Conservation (phyloP, 768 basidiomycete genomes). For the Hygrocybe punicea region DNA sequence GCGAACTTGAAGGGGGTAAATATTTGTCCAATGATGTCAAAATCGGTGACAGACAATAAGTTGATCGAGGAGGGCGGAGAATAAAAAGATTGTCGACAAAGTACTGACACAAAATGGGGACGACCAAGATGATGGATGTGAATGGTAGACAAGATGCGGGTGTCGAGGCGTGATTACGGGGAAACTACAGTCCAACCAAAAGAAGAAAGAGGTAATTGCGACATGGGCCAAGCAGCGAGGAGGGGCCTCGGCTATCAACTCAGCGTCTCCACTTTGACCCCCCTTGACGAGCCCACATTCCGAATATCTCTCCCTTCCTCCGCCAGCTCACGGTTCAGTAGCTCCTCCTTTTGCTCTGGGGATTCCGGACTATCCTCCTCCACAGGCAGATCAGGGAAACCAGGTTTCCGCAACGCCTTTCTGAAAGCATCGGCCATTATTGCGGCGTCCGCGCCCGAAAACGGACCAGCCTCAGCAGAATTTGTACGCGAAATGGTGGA, state of each 20-base stretch:
- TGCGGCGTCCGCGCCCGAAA: constrained; percentile 83
- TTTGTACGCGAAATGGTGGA: constrained; percentile 65
- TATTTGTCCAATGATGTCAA: not conserved
- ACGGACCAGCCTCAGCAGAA: constrained; percentile 62
- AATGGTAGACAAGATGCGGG: not conserved
- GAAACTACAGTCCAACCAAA: constrained; percentile 13
- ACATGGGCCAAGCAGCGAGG: constrained; percentile 9
- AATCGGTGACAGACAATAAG: constrained; percentile 2
- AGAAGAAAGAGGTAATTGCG: constrained; percentile 12
- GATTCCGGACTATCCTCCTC: constrained; percentile 68
- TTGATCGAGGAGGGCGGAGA: constrained; percentile 1
- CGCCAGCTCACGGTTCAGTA: constrained; percentile 72
- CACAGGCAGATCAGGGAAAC: constrained; percentile 66
- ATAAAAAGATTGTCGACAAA: not conserved
- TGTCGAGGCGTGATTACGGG: not conserved
- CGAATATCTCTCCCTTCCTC: constrained; percentile 88
- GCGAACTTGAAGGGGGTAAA: constrained; percentile 6
- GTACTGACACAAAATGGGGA: not conserved
- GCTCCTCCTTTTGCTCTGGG: constrained; percentile 36
- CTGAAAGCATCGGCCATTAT: constrained; percentile 93
- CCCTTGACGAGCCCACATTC: constrained; percentile 76
- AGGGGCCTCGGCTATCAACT: constrained; percentile 47
- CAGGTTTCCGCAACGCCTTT: constrained; percentile 82
- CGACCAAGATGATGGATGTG: constrained; percentile 1
- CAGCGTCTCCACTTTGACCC: constrained; percentile 71